Evolutionary conservation across 176 grass and related monocot genomes (phyloP), one percentile per base, ranked within the genome.

Genomic region (Ensete glaucum): DNA sequence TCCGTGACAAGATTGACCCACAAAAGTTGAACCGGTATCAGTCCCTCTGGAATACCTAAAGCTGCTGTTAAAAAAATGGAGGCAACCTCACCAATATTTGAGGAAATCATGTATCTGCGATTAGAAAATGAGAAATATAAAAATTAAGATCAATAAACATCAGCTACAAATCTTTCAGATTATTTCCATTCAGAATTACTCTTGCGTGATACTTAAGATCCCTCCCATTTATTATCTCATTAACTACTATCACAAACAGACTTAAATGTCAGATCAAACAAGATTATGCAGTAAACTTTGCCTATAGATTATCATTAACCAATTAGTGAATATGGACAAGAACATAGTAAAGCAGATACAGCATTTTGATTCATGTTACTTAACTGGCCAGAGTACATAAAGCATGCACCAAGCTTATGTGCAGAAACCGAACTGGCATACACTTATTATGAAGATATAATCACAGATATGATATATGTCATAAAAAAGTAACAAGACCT

Each of bases 1-100:
- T 94, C 95, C 2, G 95, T 99, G 54, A 99, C 95, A 0, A 99
- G 90, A 76, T 94, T 99, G 20, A 99, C 95, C 95, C 95, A 99
- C 15, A 99, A 72, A 86, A 99, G 90, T 67, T 99, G 95, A 75
- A 99, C 95, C 54, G 95, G 90, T 78, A 99, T 99, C 82, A 99
- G 82, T 16, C 95, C 90, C 82, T 99, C 95, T 14, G 95, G 95
- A 85, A 99, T 99, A 62, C 95, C 95, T 78, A 99, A 53, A 49
- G 95, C 90, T 60, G 95, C 93, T 49, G 95, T 99, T 24, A 99
- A 82, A 54, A 99, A 99, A 63, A 99, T 99, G 0, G 84, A 99
- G 9, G 95, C 95, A 83, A 99, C 95, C 89, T 99, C 95, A 69
- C 90, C 95, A 67, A 99, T 99, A 69, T 99, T 99, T 78, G 95